phyloP scores from a whole-genome alignment of 805 yeast genomes.

The Metschnikowia orientalis region DNA sequence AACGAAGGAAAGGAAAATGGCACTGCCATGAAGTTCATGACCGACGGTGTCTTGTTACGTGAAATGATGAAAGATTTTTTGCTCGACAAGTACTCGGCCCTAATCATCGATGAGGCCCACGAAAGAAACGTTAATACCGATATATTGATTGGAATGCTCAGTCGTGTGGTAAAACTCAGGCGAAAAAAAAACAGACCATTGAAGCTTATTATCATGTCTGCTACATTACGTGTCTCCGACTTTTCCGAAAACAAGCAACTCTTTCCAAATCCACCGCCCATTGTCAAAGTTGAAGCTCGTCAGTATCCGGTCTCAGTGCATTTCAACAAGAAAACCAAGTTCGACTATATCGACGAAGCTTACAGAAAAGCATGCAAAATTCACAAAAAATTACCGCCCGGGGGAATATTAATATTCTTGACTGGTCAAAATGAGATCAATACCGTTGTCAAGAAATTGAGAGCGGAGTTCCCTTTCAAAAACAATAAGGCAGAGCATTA shows the following conservation, averaged over 20 bases:
- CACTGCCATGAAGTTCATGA: constrained; percentile 83
- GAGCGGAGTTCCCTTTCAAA: constrained; percentile 60
- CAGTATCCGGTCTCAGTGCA: constrained; percentile 92
- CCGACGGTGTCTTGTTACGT: constrained; percentile 88
- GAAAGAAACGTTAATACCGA: constrained; percentile 96
- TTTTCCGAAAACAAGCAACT: constrained; percentile 76
- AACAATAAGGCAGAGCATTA: constrained; percentile 20
- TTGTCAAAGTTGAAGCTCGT: constrained; percentile 84
- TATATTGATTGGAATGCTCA: constrained; percentile 88
- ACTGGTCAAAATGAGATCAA: constrained; percentile 94
- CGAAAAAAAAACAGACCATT: constrained; percentile 54
- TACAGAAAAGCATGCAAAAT: constrained; percentile 81
- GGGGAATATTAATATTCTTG: constrained; percentile 85
- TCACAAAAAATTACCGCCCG: constrained; percentile 82
- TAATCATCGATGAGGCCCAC: constrained; percentile 96
- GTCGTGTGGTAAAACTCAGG: constrained; percentile 77
- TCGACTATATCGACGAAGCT: constrained; percentile 81
- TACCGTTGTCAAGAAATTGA: constrained; percentile 63
- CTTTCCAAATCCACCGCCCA: constrained; percentile 76
- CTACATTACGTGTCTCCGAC: constrained; percentile 90
- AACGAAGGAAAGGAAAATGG: constrained; percentile 41
- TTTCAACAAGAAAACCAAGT: constrained; percentile 75
- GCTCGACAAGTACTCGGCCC: constrained; percentile 74
- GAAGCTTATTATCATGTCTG: constrained; percentile 92
- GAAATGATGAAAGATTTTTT: constrained; percentile 90